A percentile compares a stretch with the other conserved stretches of the same genome.
Conservation (phyloP, 495 filamentous ascomycete species). For the Pseudoneurospora amorphoporcata region DNA sequence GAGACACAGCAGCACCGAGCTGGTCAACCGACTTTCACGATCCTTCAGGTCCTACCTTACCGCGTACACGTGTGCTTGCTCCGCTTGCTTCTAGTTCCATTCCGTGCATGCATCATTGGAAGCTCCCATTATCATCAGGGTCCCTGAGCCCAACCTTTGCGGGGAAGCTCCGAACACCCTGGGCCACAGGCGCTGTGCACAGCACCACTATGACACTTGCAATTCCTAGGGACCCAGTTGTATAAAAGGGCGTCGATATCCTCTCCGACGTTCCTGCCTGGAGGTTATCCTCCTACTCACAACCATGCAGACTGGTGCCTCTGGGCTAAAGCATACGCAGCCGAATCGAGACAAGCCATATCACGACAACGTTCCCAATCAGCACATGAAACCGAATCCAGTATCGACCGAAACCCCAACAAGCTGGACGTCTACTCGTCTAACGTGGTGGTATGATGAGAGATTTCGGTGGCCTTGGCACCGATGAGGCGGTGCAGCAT, state of each 20-base stretch:
- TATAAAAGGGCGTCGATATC: neutral
- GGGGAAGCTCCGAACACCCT: neutral
- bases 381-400: neutral
- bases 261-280: neutral
- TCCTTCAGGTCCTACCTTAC: neutral
- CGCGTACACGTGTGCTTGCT: neutral
- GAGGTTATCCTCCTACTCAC: neutral
- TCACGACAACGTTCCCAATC: neutral
- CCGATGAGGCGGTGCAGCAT: neutral
- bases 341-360: neutral
- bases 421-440: neutral
- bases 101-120: neutral
- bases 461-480: neutral
- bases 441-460: neutral
- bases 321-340: neutral
- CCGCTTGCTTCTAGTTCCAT: neutral
- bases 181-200: neutral
- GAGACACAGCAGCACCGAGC: neutral
- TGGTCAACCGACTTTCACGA: neutral
- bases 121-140: neutral
- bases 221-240: neutral
- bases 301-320: neutral
- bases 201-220: neutral
- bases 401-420: neutral
- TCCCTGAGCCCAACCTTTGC: neutral